These are phyloP conservation scores for Globisporangium okanoganense DNA, from an alignment of 352 stramenopile genomes.

Conservation along the genomic window DNA sequence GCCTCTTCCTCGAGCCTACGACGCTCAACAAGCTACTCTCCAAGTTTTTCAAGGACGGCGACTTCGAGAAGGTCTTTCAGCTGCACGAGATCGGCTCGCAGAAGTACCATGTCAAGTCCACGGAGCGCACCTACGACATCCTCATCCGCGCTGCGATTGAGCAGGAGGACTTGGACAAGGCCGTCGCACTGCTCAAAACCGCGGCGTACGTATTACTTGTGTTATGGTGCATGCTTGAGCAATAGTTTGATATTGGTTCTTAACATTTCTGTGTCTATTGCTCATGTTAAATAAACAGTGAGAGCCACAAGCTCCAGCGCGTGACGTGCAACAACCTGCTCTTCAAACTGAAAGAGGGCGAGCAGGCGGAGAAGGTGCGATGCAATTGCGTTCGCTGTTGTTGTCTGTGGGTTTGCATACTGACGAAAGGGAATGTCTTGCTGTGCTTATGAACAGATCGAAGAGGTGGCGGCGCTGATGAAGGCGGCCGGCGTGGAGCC, in stretches of 20 bases:
- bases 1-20: conserved; percentile 71
- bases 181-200: conserved; percentile 65
- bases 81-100: conserved; percentile 70
- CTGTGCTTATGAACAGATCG: conserved; percentile 31
- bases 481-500: conserved; percentile 71
- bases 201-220: conserved; percentile 48
- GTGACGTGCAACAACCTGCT: conserved; percentile 87
- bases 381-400: not conserved
- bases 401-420: not conserved
- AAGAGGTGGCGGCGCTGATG: conserved; percentile 74
- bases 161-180: conserved; percentile 70
- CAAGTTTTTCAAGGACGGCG: conserved; percentile 78
- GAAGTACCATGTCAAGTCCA: conserved; percentile 84
- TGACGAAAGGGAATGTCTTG: not conserved
- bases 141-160: conserved; percentile 77
- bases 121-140: conserved; percentile 81
- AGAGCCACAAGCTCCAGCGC: conserved; percentile 71
- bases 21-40: conserved; percentile 82
- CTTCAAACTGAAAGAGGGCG: conserved; percentile 83
- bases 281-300: conserved; percentile 22
- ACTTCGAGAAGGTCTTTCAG: conserved; percentile 76
- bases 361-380: conserved; percentile 60
- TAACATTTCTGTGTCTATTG: conserved; percentile 7
- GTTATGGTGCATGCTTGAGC: not conserved
- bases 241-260: not conserved